Evolutionary conservation across 805 yeast genomes (phyloP).

Genomic region (Suhomyces canberraensis): DNA sequence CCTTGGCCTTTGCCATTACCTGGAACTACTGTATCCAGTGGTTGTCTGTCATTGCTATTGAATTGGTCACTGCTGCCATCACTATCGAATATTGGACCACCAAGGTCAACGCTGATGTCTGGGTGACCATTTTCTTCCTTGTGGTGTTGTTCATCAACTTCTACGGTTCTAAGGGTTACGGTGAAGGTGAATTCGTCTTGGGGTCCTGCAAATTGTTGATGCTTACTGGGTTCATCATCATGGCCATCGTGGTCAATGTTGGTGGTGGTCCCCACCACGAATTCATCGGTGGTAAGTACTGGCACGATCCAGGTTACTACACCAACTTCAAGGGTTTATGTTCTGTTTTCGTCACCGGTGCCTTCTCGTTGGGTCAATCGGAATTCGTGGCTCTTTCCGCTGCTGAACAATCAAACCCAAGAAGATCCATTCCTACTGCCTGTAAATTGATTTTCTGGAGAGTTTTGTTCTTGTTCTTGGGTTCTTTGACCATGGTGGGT

Average conservation of each 20-base stretch:
- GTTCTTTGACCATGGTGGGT: conserved; percentile 34
- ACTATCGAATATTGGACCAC: conserved; percentile 58
- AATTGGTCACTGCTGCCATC: conserved; percentile 62
- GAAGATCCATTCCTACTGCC: conserved; percentile 38
- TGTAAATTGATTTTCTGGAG: conserved; percentile 41
- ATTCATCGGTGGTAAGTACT: conserved; percentile 39
- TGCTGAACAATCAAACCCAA: conserved; percentile 38
- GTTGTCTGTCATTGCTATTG: conserved; percentile 60
- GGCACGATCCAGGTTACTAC: conserved; percentile 39
- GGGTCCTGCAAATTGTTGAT: conserved; percentile 35
- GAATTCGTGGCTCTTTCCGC: conserved; percentile 40
- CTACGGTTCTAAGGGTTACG: conserved; percentile 46
- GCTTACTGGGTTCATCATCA: conserved; percentile 39
- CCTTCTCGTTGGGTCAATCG: conserved; percentile 40
- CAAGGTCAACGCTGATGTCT: conserved; percentile 52
- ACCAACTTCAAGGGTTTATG: conserved; percentile 40
- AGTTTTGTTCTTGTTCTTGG: conserved; percentile 36
- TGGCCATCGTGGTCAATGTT: conserved; percentile 38
- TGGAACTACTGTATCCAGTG: conserved; percentile 65
- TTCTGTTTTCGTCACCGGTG: conserved; percentile 37
- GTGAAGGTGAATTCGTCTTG: conserved; percentile 41
- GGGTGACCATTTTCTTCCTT: conserved; percentile 50
- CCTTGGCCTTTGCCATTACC: conserved; percentile 57
- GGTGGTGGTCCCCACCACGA: conserved; percentile 29
- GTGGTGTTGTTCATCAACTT: conserved; percentile 45